Percentiles rank a stretch among this genome's conserved stretches.
Conservation (phyloP, 306 rosid genomes). For the Citrullus colocynthis region DNA sequence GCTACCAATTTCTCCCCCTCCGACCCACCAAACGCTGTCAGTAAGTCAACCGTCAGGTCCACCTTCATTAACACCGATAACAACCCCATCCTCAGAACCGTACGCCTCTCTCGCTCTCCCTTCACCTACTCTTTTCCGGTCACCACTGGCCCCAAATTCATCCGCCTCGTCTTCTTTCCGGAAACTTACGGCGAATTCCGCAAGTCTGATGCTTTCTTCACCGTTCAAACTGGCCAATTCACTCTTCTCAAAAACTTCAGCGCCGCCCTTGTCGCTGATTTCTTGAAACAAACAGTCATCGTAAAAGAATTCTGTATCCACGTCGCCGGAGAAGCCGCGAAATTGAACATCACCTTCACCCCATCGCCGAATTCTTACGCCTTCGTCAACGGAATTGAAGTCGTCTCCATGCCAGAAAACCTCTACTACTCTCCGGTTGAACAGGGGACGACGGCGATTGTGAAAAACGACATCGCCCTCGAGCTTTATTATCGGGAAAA, state of each 20-base stretch:
- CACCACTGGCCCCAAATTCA: conserved; percentile 32
- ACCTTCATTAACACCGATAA: background rate
- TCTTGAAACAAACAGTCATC: background rate
- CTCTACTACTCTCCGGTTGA: conserved; percentile 25
- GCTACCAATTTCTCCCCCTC: background rate
- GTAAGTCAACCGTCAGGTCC: background rate
- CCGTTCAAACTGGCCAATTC: conserved; percentile 33
- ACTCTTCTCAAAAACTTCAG: conserved; percentile 40
- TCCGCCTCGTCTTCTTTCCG: conserved; percentile 36
- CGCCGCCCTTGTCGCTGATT: conserved; percentile 19
- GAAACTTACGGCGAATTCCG: background rate
- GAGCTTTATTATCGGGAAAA: conserved; percentile 15
- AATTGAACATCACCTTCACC: conserved; percentile 26
- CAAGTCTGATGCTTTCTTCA: conserved; percentile 23
- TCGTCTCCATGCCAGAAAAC: conserved; percentile 53
- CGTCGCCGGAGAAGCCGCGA: conserved; percentile 13
- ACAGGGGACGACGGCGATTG: background rate
- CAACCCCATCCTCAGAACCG: conserved; percentile 8
- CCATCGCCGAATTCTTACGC: conserved; percentile 30
- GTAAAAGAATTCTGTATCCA: conserved; percentile 29
- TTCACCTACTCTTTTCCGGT: conserved; percentile 37
- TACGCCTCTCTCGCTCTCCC: conserved; percentile 13
- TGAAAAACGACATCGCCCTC: conserved; percentile 10
- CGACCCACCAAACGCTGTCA: background rate
- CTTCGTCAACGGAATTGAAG: conserved; percentile 63